Evolutionary conservation across 192 early-diverging fungal genomes (phyloP).

Genomic region (Phycomyces nitens): DNA sequence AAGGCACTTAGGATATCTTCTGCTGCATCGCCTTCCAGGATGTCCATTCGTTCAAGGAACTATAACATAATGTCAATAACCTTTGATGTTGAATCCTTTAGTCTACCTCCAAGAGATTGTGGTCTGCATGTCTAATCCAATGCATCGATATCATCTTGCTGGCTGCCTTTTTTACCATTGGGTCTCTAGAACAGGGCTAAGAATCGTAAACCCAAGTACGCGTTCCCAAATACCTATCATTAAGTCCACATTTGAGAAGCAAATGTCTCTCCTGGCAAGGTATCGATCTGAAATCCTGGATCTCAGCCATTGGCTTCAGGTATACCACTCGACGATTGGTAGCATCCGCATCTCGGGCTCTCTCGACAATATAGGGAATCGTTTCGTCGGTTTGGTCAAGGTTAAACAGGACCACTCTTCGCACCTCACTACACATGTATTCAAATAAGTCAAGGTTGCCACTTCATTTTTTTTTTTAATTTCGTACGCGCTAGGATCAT

Average conservation of each 20-base stretch:
- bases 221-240: too few relatives aligned
- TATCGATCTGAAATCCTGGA: constrained; percentile 65
- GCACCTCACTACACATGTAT: constrained; percentile 61
- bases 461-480: neutral
- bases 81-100: neutral
- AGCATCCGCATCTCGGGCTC: constrained; percentile 74
- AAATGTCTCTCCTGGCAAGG: constrained; percentile 66
- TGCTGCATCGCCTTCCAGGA: constrained; percentile 63
- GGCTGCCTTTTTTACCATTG: constrained; percentile 70
- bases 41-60: constrained; percentile 69
- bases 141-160: constrained; percentile 62
- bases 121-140: constrained; percentile 72
- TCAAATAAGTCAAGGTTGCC: constrained; percentile 10
- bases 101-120: constrained; percentile 64
- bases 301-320: constrained; percentile 62
- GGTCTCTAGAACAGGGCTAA: constrained; percentile 42
- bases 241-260: constrained; percentile 70
- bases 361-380: constrained; percentile 66
- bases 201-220: too few relatives aligned
- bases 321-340: constrained; percentile 72
- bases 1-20: constrained; percentile 62
- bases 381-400: constrained; percentile 61
- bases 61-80: neutral
- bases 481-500: constrained; percentile 73
- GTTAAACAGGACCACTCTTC: constrained; percentile 75